Evolutionary conservation across 345 rosid genomes (phyloP), one percentile per base, ranked within the genome.

Genomic region (Erodium maritimum): DNA sequence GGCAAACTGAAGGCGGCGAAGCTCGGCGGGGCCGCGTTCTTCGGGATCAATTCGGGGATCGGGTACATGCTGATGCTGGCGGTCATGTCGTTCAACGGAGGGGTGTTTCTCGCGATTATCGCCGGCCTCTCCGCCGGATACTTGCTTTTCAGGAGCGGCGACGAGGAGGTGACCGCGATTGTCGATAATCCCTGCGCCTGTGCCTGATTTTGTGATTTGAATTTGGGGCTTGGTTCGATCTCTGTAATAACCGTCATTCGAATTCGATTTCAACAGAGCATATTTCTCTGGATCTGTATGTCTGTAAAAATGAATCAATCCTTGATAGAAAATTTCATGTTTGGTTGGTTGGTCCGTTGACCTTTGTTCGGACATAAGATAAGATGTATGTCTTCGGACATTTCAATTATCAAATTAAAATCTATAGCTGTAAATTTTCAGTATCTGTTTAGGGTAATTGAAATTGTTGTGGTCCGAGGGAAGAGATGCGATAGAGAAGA

Each of bases 1-100:
- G 50, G 42, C 13, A 18, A 25, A 23, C 24, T 55, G 22, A 45
- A 20, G 58, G 0, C 45, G 18, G 17, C 24, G 56, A 21, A 21
- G 22, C 16, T 23, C 17, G 25, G 56, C 52, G n/a, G 50, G 2
- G 17, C 8, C 23, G 55, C 18, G 19, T 46, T 68, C 29, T 68
- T 68, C 52, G 71, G 71, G 19, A 61, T 88, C 21, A 91, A 88
- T 65, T 67, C 96, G 9, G 90, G 77, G 24, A 56, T 86, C 58
- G 96, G 88, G 42, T 91, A 88, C 68, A 21, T 91, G 69, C 66
- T 91, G 70, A 88, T 91, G 95, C 77, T 86, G 9, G 91, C 82
- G 12, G 77, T 76, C 53, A 91, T 91, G 96, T 86, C 95, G 18
- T 88, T 91, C 64, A 91, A 91, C 57, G 96, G 83, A 5, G 91